Conservation (phyloP, 2,329 filamentous ascomycete species). For the Fusarium pseudonygamai region DNA sequence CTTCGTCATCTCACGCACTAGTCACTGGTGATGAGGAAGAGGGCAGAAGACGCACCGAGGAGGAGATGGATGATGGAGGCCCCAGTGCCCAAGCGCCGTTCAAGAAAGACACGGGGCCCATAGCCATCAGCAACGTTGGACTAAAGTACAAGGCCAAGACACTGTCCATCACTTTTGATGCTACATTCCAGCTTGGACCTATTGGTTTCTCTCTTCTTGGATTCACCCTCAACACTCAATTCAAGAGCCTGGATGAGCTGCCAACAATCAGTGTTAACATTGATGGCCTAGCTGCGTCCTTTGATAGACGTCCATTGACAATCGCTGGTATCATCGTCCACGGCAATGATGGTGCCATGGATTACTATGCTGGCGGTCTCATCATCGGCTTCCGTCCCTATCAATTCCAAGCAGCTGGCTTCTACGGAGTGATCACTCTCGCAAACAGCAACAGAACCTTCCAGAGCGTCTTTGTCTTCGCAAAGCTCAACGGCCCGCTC, state of each 20-base stretch:
- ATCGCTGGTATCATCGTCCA: conserved; percentile 50
- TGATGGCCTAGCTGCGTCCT: conserved; percentile 46
- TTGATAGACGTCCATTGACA: conserved; percentile 48
- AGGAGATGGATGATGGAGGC: background rate
- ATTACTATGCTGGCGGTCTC: conserved; percentile 51
- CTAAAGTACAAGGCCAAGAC: background rate
- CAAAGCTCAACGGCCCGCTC: conserved; percentile 51
- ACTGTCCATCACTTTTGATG: background rate
- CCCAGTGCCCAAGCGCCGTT: background rate
- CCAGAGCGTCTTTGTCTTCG: conserved; percentile 51
- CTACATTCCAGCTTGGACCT: background rate
- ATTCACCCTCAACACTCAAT: background rate
- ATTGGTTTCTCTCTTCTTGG: conserved; percentile 1
- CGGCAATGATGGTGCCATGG: conserved; percentile 30
- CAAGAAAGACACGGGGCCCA: background rate
- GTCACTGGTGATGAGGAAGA: fast-evolving
- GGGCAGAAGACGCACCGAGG: background rate
- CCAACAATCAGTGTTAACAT: conserved; percentile 31
- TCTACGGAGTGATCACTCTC: conserved; percentile 46
- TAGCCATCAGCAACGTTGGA: background rate
- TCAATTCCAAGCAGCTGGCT: conserved; percentile 52
- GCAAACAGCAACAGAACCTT: conserved; percentile 26
- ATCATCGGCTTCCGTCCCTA: conserved; percentile 49
- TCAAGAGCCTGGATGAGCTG: background rate
- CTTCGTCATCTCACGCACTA: background rate